Conservation (phyloP, 805 yeast species). For the Lipomyces sp. region DNA sequence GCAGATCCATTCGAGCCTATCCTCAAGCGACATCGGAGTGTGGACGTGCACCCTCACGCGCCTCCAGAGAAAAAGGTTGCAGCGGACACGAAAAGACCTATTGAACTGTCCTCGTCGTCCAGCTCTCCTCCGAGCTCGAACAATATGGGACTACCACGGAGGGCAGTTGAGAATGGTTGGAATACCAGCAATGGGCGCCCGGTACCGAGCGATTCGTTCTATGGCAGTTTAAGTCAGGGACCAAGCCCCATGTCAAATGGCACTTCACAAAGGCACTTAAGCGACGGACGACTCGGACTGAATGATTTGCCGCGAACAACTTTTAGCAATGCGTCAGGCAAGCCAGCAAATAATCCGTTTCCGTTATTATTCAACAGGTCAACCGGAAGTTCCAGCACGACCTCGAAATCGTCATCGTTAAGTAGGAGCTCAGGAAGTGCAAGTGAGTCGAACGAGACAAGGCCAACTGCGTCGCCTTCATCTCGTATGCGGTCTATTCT, state of each 20-base stretch:
- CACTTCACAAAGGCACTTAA: not conserved
- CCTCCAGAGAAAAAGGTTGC: not conserved
- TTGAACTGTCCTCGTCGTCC: slow-evolving; percentile 21
- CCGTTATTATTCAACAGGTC: slow-evolving; percentile 29
- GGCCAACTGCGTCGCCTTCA: slow-evolving; percentile 12
- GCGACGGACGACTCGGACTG: slow-evolving; percentile 4
- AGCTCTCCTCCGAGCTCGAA: not conserved
- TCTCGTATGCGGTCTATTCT: slow-evolving; percentile 25
- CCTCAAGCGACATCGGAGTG: slow-evolving; percentile 20
- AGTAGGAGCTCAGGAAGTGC: not conserved
- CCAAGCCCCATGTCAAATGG: not conserved
- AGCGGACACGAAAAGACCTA: slow-evolving; percentile 3
- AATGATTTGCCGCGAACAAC: slow-evolving; percentile 8
- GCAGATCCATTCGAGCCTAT: slow-evolving; percentile 16
- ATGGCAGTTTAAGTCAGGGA: slow-evolving; percentile 19
- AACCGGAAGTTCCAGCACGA: not conserved
- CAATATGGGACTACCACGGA: not conserved
- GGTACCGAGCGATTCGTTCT: slow-evolving; percentile 20
- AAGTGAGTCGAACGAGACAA: not conserved
- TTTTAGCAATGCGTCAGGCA: slow-evolving; percentile 10
- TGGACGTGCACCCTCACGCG: not conserved
- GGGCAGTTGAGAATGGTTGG: not conserved
- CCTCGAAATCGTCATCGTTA: not conserved
- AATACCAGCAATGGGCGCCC: slow-evolving; percentile 3
- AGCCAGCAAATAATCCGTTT: slow-evolving; percentile 20